phyloP scores from a whole-genome alignment of 164 flowering plant species.

The Hamamelis virginiana region DNA sequence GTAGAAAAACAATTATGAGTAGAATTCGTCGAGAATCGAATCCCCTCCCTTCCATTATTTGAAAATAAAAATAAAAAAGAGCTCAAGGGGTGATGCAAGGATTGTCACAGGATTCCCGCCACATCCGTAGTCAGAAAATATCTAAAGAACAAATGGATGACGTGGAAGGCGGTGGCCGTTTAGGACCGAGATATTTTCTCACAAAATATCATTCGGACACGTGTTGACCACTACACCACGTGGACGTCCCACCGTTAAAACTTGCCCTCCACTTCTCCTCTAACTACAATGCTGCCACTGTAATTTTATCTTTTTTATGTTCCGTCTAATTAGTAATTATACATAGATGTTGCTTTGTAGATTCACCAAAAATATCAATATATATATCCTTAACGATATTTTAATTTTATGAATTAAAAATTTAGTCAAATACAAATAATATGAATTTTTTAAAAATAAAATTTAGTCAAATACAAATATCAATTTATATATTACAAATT shows the following conservation, averaged over 20 bases:
- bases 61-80: no score
- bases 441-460: no score
- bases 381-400: no score
- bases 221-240: slow-evolving; percentile 15
- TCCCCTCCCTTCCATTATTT: no score
- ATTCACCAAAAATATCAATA: not conserved
- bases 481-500: no score
- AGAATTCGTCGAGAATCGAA: no score
- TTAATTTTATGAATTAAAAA: no score
- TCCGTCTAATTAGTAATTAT: no score
- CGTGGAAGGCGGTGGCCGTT: slow-evolving; percentile 8
- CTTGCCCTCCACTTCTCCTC: not conserved
- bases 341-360: not conserved
- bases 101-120: not conserved
- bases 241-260: not conserved
- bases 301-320: not conserved
- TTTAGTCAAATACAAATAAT: no score
- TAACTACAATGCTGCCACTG: slow-evolving; percentile 5
- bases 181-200: slow-evolving; percentile 7
- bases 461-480: no score
- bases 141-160: slow-evolving; percentile 5
- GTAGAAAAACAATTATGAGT: no score
- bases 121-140: not conserved
- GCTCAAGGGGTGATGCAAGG: no score
- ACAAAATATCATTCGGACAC: slow-evolving; percentile 5